Evolutionary conservation across 352 stramenopile species (phyloP), one percentile per base, ranked within the genome.

Genomic region (Phytophthora quininea): DNA sequence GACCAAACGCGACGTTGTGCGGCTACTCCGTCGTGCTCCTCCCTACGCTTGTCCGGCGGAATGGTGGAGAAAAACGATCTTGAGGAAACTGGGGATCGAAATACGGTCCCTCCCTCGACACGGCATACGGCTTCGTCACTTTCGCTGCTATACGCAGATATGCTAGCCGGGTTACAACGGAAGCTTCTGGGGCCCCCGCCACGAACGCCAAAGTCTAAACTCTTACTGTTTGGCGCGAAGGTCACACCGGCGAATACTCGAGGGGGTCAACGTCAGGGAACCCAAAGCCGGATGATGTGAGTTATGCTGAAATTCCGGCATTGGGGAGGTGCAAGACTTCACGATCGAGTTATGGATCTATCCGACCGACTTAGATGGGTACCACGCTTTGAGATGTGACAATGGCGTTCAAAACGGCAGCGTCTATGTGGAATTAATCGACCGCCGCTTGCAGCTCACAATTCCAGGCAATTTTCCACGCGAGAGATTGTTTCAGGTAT

Each of bases 321-420:
- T 63, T 95, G 7, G 88, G 7, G 74, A 88, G 51, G 71, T 81
- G 4, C 69, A 70, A 6, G 79, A 92, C 50, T 94, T 94, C 53
- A 90, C 81, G 4, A 60, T 96, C 12, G 89, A 96, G 60, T 79
- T 93, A 62, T 96, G 89, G 89, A 71, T 96, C 4, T 88, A 79
- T 51, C 82, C 89, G 9, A 80, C 71, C 3, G 84, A 94, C 33
- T 63, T 95, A 8, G 60, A 58, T 0, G 86, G 82, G 2, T 94
- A 82, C 50, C 75, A 85, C 61, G 83, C 83, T 3, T 75, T 96
- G 19, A 74, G 87, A 56, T 90, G 77, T 15, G 87, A 96, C 47
- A 90, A 94, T 54, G 86, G 85, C 3, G 77, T 94, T 59, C 73
- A 86, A 48, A 71, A 58, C 54, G 84, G 87, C 1, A 92, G 86